These are phyloP conservation scores for Mrakia blollopis DNA, from an alignment of 768 basidiomycete genomes.

Conservation along the genomic window DNA sequence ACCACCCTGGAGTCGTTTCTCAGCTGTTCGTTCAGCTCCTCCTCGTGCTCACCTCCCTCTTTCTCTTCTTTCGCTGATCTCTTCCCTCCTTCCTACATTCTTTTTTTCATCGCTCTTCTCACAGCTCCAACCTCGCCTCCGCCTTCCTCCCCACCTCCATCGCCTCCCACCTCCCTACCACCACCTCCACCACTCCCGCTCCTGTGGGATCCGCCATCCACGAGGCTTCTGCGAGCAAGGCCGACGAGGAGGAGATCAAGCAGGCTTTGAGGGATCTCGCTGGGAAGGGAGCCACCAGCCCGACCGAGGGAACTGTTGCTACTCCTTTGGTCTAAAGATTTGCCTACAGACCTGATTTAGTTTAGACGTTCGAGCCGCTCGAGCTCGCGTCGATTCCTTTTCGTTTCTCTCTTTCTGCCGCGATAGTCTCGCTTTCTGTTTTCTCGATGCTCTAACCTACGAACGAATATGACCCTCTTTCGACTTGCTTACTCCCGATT, in stretches of 20 bases:
- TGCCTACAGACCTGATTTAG: too few species aligned
- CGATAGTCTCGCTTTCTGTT: neutral
- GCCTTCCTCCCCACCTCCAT: constrained; percentile 22
- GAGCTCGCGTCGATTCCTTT: neutral
- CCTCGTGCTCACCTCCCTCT: neutral
- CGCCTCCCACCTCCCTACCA: constrained; percentile 16
- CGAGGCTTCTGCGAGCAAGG: neutral
- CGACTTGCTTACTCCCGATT: too few species aligned
- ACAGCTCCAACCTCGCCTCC: constrained; percentile 10
- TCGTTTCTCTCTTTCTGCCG: neutral
- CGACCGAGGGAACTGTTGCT: neutral
- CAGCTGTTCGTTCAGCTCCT: constrained; percentile 15
- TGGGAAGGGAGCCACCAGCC: neutral
- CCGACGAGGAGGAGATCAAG: constrained; percentile 24
- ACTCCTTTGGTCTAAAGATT: neutral
- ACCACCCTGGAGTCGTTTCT: constrained; percentile 26
- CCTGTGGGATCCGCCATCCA: constrained; percentile 14
- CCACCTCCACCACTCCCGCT: neutral
- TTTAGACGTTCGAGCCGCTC: neutral
- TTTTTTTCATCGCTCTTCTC: neutral
- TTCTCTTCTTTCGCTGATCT: neutral
- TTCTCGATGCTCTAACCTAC: neutral
- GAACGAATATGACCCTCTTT: neutral
- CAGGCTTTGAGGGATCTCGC: constrained; percentile 13
- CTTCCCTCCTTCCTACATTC: neutral